phyloP scores from a whole-genome alignment of 345 rosid genomes.

The Citrus trifoliata region DNA sequence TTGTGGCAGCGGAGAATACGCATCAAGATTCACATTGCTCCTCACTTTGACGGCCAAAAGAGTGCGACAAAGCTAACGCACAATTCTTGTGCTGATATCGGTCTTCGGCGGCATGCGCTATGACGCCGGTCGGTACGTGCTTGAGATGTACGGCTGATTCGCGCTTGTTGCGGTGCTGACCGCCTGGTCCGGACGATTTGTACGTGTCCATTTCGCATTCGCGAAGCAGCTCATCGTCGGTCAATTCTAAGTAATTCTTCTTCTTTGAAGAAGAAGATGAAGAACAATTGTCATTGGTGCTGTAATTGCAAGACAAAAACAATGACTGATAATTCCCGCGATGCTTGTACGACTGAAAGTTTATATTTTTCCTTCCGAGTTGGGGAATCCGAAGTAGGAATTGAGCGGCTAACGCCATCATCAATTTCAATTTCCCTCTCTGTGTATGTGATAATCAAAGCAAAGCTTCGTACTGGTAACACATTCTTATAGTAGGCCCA shows the following conservation, averaged over 20 bases:
- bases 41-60: slow-evolving; percentile 84
- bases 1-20: slow-evolving; percentile 66
- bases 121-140: slow-evolving; percentile 79
- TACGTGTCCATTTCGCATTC: slow-evolving; percentile 69
- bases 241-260: slow-evolving; percentile 43
- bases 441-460: neutral
- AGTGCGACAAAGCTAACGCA: neutral
- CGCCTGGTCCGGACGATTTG: slow-evolving; percentile 85
- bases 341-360: no score
- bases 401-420: slow-evolving; percentile 9
- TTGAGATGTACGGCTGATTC: slow-evolving; percentile 88
- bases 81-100: slow-evolving; percentile 88
- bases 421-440: neutral
- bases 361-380: no score
- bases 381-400: neutral
- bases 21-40: slow-evolving; percentile 51
- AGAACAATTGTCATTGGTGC: neutral
- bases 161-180: slow-evolving; percentile 96
- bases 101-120: slow-evolving; percentile 83
- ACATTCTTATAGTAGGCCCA: neutral
- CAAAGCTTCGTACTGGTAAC: neutral
- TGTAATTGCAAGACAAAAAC: neutral
- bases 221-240: slow-evolving; percentile 71
- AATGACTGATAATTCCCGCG: no score
- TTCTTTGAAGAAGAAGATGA: neutral